These are phyloP conservation scores for Neobulgaria alba DNA, from an alignment of 2,329 filamentous ascomycete genomes.

Conservation along the genomic window DNA sequence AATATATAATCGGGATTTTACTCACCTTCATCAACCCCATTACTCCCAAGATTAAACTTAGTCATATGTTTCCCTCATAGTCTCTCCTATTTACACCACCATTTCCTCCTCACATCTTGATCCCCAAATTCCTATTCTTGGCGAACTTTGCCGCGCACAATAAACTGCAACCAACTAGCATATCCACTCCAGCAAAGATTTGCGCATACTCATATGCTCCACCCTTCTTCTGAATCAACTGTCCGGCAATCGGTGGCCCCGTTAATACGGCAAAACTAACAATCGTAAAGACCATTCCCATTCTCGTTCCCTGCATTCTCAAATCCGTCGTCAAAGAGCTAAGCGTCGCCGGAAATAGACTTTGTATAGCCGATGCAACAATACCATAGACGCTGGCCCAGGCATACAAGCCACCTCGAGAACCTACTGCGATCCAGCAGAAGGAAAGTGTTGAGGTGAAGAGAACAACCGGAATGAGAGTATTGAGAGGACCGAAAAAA, in stretches of 20 bases:
- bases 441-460: slow-evolving; percentile 30
- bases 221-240: slow-evolving; percentile 36
- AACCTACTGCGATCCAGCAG: slow-evolving; percentile 41
- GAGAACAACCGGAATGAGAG: slow-evolving; percentile 37
- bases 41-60: too few species aligned
- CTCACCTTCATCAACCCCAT: too few species aligned
- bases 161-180: slow-evolving; percentile 36
- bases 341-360: slow-evolving; percentile 43
- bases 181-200: slow-evolving; percentile 38
- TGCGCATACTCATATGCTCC: slow-evolving; percentile 43
- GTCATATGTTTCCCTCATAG: too few species aligned
- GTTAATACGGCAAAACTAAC: slow-evolving; percentile 45
- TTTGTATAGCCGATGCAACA: slow-evolving; percentile 40
- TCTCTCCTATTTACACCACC: too few species aligned
- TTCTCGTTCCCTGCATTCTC: slow-evolving; percentile 44
- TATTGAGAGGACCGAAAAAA: slow-evolving; percentile 43
- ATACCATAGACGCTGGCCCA: slow-evolving; percentile 46
- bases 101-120: background rate
- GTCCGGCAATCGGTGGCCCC: slow-evolving; percentile 46
- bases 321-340: slow-evolving; percentile 42
- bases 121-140: background rate
- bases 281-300: slow-evolving; percentile 46
- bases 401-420: slow-evolving; percentile 36
- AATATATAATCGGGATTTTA: too few species aligned
- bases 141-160: slow-evolving; percentile 28